A percentile compares a stretch with the other conserved stretches of the same genome.
phyloP scores from a whole-genome alignment of 495 filamentous ascomycete genomes.

The Hyaloscypha bicolor region DNA sequence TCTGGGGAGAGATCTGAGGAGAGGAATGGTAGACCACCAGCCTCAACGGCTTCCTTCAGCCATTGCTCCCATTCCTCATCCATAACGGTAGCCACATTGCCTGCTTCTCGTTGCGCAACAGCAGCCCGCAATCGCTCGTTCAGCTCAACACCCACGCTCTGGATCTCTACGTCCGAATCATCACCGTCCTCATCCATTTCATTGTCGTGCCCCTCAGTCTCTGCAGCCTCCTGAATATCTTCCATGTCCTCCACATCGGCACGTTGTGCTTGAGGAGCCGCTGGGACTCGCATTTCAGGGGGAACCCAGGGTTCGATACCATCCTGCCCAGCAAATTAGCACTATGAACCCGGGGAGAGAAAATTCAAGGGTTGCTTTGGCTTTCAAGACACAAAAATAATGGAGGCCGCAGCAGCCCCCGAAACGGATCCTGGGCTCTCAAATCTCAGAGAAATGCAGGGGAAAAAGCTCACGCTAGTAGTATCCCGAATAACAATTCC shows the following conservation, averaged over 20 bases:
- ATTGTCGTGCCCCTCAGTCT: constrained; percentile 40
- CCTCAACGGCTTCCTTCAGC: constrained; percentile 78
- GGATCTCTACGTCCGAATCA: constrained; percentile 67
- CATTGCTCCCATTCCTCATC: constrained; percentile 87
- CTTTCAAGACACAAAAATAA: not conserved
- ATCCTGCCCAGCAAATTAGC: constrained; percentile 35
- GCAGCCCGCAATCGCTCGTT: constrained; percentile 74
- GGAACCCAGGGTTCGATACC: constrained; percentile 58
- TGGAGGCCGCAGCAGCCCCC: not conserved
- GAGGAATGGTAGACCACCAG: constrained; percentile 48
- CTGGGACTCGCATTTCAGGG: constrained; percentile 43
- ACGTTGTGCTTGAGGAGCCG: constrained; percentile 37
- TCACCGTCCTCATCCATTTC: constrained; percentile 49
- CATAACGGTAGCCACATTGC: constrained; percentile 61
- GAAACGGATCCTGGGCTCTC: not conserved
- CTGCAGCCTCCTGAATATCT: constrained; percentile 39
- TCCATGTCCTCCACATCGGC: constrained; percentile 34
- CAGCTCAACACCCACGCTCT: constrained; percentile 71
- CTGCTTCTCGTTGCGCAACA: constrained; percentile 63
- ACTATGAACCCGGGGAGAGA: not conserved
- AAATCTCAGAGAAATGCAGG: not conserved
- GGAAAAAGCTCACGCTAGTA: constrained; percentile 47
- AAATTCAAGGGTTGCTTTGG: not conserved
- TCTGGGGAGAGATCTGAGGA: constrained; percentile 34
- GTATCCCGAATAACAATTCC: constrained; percentile 75